phyloP scores from a whole-genome alignment of 345 rosid genomes.

The Arabidopsis suecica region DNA sequence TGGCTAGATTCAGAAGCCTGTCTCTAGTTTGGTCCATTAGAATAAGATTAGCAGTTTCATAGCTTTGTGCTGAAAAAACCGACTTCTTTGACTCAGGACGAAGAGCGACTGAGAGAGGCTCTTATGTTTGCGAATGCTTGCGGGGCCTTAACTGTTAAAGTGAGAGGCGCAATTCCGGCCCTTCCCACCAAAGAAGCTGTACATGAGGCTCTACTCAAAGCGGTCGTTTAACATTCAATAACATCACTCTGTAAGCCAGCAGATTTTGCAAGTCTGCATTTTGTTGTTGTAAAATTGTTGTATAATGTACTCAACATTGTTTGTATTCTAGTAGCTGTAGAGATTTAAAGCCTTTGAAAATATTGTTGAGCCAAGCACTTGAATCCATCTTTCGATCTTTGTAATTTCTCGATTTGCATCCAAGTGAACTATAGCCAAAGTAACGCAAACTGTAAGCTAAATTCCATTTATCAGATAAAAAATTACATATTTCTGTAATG shows the following conservation, averaged over 20 bases:
- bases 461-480: no score
- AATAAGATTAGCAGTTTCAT: neutral
- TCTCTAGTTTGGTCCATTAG: neutral
- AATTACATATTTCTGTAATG: no score
- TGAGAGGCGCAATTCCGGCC: slow-evolving; percentile 94
- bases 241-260: neutral
- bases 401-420: neutral
- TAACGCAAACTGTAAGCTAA: no score
- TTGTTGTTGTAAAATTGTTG: slow-evolving; percentile 32
- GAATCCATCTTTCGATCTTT: neutral
- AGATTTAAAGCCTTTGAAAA: neutral
- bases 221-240: slow-evolving; percentile 43
- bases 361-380: neutral
- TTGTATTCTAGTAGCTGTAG: slow-evolving; percentile 19
- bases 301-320: slow-evolving; percentile 4
- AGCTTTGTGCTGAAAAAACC: slow-evolving; percentile 36
- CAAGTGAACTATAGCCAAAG: no score
- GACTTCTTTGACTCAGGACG: slow-evolving; percentile 54
- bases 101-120: slow-evolving; percentile 70
- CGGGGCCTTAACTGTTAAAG: slow-evolving; percentile 88
- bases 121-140: slow-evolving; percentile 89
- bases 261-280: slow-evolving; percentile 3
- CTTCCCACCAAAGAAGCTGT: slow-evolving; percentile 85
- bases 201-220: slow-evolving; percentile 53
- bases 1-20: neutral